A percentile compares a stretch with the other conserved stretches of the same genome.
Conservation (phyloP, 139 green algal species). For the Nannochloris sp. region DNA sequence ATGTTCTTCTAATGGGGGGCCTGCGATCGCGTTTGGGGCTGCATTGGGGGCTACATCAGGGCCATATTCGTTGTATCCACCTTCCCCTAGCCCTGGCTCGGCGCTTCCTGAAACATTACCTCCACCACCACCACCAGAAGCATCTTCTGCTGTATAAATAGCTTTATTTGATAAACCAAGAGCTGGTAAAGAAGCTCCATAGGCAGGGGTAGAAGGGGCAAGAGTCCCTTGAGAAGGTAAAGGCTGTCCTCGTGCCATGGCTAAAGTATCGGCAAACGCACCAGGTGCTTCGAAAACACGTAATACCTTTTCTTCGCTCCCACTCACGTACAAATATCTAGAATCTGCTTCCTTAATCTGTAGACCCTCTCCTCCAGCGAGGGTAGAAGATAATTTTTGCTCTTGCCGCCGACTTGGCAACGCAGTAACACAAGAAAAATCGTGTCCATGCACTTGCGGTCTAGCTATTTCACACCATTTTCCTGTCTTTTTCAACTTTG, state of each 20-base stretch:
- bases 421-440: slow-evolving; percentile 70
- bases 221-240: not conserved
- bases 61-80: slow-evolving; percentile 52
- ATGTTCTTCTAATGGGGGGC: slow-evolving; percentile 87
- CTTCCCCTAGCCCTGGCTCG: slow-evolving; percentile 1
- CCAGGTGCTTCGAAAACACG: slow-evolving; percentile 82
- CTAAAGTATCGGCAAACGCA: slow-evolving; percentile 53
- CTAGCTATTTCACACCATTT: slow-evolving; percentile 89
- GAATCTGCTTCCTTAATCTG: not conserved
- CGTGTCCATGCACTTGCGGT: slow-evolving; percentile 93
- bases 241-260: slow-evolving; percentile 12
- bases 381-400: not conserved
- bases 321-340: slow-evolving; percentile 55
- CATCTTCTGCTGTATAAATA: slow-evolving; percentile 37
- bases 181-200: slow-evolving; percentile 70
- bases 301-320: slow-evolving; percentile 93
- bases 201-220: slow-evolving; percentile 5
- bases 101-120: too few relatives aligned
- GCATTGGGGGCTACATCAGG: slow-evolving; percentile 71
- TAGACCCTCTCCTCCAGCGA: not conserved
- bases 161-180: slow-evolving; percentile 94
- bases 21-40: slow-evolving; percentile 38
- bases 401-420: slow-evolving; percentile 31
- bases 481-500: slow-evolving; percentile 12
- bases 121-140: not conserved